Base-by-base conservation (phyloP, 352 stramenopile species). In the Globisporangium emineosum region DNA sequence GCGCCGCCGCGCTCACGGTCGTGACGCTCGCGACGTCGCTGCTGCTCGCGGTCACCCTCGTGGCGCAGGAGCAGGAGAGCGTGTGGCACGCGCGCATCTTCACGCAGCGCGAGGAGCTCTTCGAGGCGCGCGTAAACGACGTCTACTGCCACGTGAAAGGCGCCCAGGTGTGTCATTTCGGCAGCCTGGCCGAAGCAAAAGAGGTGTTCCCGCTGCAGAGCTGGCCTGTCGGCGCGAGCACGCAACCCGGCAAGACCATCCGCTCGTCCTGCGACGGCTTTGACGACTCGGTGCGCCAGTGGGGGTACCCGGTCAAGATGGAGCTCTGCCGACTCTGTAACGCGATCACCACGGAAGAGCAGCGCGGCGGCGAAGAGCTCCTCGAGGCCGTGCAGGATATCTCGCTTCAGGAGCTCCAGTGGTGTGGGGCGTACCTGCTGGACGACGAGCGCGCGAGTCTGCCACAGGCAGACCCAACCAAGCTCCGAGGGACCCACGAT, bases 281-380 rank as follows among this genome's bases (percentile, higher is more conserved):
- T 56, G 63, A 79, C 30, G 64, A 75, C 43, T 64, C 64, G 27
- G 73, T 83, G 58, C 74, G 71, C 15, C 72, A 73, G 53, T 82
- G 74, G 76, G 76, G 60, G 10, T 85, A 82, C 42, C 76, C 78
- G 30, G 66, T 55, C 67, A 85, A 82, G 62, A 85, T 85, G 74
- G 50, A 80, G 65, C 57, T 85, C 37, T 85, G 76, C 56, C 66
- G 67, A 29, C 56, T 82, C 2, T 85, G 76, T 52, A 25, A 63
- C 3, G 75, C 68, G 57, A 72, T 81, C 30, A 76, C 64, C 2
- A 33, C 10, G n/a, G 67, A 79, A 25, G 69, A 78, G 45, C 42
- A 78, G 52, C 37, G 64, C 29, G 55, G 63, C 33, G 56, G 75
- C 35, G 62, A 72, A 35, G 49, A 51, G 21, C 47, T 85, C 2